These are phyloP conservation scores for Arthrobotrys entomopaga DNA, from an alignment of 2,329 filamentous ascomycete species.

Conservation along the genomic window DNA sequence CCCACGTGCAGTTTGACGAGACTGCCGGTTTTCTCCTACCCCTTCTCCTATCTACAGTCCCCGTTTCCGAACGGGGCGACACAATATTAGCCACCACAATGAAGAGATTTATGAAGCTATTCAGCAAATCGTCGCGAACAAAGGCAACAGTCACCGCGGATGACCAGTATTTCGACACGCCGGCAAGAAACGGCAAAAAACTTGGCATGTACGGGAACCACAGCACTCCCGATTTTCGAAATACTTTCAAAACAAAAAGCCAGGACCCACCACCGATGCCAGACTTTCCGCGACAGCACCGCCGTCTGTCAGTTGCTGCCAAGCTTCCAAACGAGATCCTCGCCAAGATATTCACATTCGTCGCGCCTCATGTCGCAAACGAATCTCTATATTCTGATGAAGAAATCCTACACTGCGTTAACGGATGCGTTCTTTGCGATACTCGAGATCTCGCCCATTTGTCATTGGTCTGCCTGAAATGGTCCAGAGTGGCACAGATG, in stretches of 20 bases:
- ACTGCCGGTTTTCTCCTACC: neutral
- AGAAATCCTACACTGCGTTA: slow-evolving; percentile 74
- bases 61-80: slow-evolving; percentile 37
- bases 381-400: slow-evolving; percentile 84
- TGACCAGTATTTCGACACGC: slow-evolving; percentile 46
- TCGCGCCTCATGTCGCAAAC: slow-evolving; percentile 85
- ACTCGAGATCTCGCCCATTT: slow-evolving; percentile 86
- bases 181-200: slow-evolving; percentile 35
- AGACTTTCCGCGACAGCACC: slow-evolving; percentile 21
- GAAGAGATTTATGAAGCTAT: slow-evolving; percentile 52
- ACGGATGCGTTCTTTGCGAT: slow-evolving; percentile 93
- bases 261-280: slow-evolving; percentile 46
- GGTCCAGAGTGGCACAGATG: slow-evolving; percentile 70
- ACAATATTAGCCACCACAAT: slow-evolving; percentile 25
- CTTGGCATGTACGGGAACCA: slow-evolving; percentile 46
- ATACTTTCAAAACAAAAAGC: slow-evolving; percentile 46
- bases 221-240: slow-evolving; percentile 53
- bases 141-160: slow-evolving; percentile 37
- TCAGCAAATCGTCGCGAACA: slow-evolving; percentile 44
- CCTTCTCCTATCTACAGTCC: slow-evolving; percentile 10
- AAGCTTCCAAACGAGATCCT: slow-evolving; percentile 76
- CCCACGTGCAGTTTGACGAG: neutral
- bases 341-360: slow-evolving; percentile 78
- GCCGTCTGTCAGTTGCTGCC: slow-evolving; percentile 61
- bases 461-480: slow-evolving; percentile 76